phyloP scores from a whole-genome alignment of 2,329 filamentous ascomycete species.

The Penicillium psychrosexuale region DNA sequence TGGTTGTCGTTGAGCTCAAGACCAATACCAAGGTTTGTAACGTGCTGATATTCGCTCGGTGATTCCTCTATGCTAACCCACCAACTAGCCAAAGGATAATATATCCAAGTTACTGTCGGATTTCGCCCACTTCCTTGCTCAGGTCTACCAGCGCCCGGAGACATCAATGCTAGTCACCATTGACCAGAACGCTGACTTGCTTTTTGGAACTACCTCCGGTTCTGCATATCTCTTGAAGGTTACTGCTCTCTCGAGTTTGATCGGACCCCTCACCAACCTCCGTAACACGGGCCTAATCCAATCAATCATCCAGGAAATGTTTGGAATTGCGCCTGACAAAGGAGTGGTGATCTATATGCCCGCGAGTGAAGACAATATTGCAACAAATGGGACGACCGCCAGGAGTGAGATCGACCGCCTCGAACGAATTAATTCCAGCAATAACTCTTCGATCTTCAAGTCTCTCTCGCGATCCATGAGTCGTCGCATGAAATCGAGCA shows the following conservation, averaged over 20 bases:
- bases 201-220: constrained; percentile 71
- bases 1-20: constrained; percentile 62
- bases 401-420: constrained; percentile 64
- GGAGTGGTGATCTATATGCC: constrained; percentile 72
- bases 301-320: constrained; percentile 66
- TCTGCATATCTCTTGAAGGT: constrained; percentile 77
- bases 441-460: constrained; percentile 43
- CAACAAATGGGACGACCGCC: constrained; percentile 67
- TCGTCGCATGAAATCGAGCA: constrained; percentile 34
- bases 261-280: constrained; percentile 73
- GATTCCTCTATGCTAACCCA: constrained; percentile 18
- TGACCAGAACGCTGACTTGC: constrained; percentile 70
- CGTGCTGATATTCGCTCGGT: neutral
- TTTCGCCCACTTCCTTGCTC: constrained; percentile 68
- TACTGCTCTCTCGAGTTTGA: constrained; percentile 63
- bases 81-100: constrained; percentile 61
- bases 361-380: constrained; percentile 68
- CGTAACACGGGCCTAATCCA: constrained; percentile 77
- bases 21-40: constrained; percentile 62
- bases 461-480: constrained; percentile 39
- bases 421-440: constrained; percentile 45
- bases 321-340: constrained; percentile 63
- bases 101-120: constrained; percentile 72
- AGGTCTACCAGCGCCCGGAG: constrained; percentile 71
- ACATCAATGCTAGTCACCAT: constrained; percentile 71